phyloP scores from a whole-genome alignment of 2,329 filamentous ascomycete species.

The Pseudocercospora musae region DNA sequence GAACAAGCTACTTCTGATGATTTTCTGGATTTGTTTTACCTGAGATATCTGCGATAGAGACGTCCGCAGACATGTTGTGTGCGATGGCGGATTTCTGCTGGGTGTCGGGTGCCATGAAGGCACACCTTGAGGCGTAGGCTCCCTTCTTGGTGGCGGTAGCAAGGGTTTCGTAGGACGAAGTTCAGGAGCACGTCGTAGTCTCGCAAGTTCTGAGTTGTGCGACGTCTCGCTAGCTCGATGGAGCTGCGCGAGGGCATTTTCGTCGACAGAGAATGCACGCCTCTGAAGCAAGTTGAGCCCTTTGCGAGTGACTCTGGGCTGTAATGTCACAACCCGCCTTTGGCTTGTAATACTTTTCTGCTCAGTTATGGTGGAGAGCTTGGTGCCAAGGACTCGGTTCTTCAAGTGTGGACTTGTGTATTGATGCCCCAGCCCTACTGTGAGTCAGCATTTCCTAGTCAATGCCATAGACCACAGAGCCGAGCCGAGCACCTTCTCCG shows the following conservation, averaged over 20 bases:
- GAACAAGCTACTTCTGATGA: neutral
- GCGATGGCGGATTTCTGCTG: neutral
- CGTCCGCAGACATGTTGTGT: neutral
- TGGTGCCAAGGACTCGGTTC: conserved; percentile 35
- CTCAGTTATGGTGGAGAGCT: conserved; percentile 46
- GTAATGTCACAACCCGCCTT: conserved; percentile 20
- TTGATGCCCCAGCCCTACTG: neutral
- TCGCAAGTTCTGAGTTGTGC: neutral
- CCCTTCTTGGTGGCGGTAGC: neutral
- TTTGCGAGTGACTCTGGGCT: conserved; percentile 10
- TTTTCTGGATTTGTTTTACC: neutral
- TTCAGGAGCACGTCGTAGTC: neutral
- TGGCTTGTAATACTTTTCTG: conserved; percentile 39
- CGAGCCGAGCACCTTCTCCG: neutral
- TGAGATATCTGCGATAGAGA: neutral
- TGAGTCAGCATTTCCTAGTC: neutral
- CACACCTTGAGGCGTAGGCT: neutral
- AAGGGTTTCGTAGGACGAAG: neutral
- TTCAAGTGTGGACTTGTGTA: conserved; percentile 4
- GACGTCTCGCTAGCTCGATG: conserved; percentile 5
- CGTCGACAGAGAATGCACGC: conserved; percentile 27
- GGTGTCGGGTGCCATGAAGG: neutral
- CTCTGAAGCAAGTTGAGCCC: neutral
- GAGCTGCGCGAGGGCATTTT: conserved; percentile 12
- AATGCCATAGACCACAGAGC: neutral